These are phyloP conservation scores for Scleroderma bovista DNA, from an alignment of 768 basidiomycete genomes.

Conservation along the genomic window DNA sequence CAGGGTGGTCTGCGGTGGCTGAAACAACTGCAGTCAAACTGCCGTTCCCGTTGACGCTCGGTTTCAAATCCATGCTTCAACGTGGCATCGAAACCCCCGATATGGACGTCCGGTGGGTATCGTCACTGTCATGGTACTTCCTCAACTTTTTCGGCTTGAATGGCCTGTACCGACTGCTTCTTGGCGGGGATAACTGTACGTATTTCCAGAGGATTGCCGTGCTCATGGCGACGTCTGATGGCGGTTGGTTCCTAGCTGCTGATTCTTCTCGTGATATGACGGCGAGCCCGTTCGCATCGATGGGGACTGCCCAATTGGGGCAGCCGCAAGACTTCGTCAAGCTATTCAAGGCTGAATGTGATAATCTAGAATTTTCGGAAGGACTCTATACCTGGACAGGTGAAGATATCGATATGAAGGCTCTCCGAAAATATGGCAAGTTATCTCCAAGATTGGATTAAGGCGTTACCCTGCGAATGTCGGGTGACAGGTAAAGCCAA, in stretches of 20 bases:
- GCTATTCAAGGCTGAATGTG: constrained; percentile 84
- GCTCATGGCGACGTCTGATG: constrained; percentile 7
- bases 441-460: constrained; percentile 29
- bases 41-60: constrained; percentile 93
- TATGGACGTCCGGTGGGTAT: constrained; percentile 99
- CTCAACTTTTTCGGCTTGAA: constrained; percentile 98
- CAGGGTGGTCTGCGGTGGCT: constrained; percentile 2
- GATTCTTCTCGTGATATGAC: constrained; percentile 75
- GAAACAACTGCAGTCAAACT: constrained; percentile 67
- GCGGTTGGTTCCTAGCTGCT: constrained; percentile 48
- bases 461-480: constrained; percentile 8
- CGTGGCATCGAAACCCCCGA: constrained; percentile 92
- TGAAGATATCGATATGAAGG: constrained; percentile 70
- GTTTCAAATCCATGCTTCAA: constrained; percentile 98
- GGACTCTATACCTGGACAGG: constrained; percentile 83
- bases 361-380: constrained; percentile 89
- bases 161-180: constrained; percentile 88
- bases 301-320: constrained; percentile 39
- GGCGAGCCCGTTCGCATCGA: constrained; percentile 58
- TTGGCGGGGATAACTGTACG: constrained; percentile 86
- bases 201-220: constrained; percentile 10
- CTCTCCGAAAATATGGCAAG: constrained; percentile 76
- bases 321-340: constrained; percentile 85
- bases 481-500: constrained; percentile 5
- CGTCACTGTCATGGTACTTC: constrained; percentile 98